Evolutionary conservation across 2,329 filamentous ascomycete species (phyloP), one percentile per base, ranked within the genome.

Genomic region (Furcasterigmium furcatum): DNA sequence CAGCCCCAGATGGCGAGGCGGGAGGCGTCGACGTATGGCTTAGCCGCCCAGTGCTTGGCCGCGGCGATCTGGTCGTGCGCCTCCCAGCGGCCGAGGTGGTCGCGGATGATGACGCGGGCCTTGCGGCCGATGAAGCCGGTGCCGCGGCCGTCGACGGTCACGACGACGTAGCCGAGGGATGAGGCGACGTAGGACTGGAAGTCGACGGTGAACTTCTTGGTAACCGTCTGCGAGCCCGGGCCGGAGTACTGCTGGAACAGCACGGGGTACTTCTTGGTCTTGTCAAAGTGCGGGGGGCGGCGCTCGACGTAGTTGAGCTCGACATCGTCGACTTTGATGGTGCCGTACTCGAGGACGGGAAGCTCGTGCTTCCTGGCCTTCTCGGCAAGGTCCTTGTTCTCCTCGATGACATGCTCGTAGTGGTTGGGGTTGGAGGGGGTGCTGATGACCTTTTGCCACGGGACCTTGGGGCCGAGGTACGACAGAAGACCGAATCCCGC

Each of bases 1-100:
- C 94, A 99, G 40, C 94, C 94, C 94, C 94, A 99, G 60, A 99
- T 95, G 18, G 91, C 91, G 55, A 99, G 81, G 45, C 88, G 82
- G 7, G 82, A 76, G 21, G 79, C 73, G 62, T 99, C 95, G 13
- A 96, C 85, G 64, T 99, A 97, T 13, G 78, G 67, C 61, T 90
- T 92, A 30, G 73, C 71, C 0, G 87, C 85, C 84, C 90, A 97
- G 53, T 87, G 81, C 65, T 91, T 87, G 4, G 88, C 94, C 1
- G 91, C 87, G 21, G 85, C 87, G 54, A 99, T 97, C 65, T 99
- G 94, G 64, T 97, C 94, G 32, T 82, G 76, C 1, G 92, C 82
- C 71, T 99, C 94, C 61, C 84, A 89, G 57, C 87, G 73, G 16
- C 94, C 94, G 25, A 99, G 79, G 52, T 95, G 85, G 44, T 86